Conservation (phyloP, 2,329 filamentous ascomycete species). For the Alternaria novae-zelandiae region DNA sequence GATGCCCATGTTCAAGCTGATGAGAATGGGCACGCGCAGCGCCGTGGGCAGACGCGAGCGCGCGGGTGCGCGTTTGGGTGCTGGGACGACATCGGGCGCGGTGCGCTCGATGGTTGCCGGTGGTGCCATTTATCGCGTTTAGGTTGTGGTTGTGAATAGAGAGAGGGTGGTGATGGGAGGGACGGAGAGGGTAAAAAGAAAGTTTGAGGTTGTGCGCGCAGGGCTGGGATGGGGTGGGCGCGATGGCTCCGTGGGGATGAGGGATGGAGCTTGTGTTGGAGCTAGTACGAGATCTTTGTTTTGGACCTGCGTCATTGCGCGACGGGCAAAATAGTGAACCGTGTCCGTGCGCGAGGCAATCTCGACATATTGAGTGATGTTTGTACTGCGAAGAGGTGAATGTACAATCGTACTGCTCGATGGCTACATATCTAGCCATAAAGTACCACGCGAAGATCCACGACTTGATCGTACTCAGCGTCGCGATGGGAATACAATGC, state of each 20-base stretch:
- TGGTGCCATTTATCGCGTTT: slow-evolving; percentile 33
- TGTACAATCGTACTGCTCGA: too few species aligned
- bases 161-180: neutral
- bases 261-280: neutral
- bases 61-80: slow-evolving; percentile 25
- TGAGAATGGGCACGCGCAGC: slow-evolving; percentile 52
- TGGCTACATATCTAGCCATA: neutral
- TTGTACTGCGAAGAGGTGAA: neutral
- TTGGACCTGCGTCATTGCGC: slow-evolving; percentile 10
- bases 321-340: neutral
- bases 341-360: neutral
- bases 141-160: neutral
- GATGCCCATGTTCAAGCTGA: slow-evolving; percentile 65
- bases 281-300: slow-evolving; percentile 7
- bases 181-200: neutral
- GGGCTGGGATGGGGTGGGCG: slow-evolving; percentile 19
- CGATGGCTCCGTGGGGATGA: slow-evolving; percentile 11
- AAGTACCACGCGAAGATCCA: neutral
- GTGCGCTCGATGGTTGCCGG: slow-evolving; percentile 34
- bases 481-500: accelerated
- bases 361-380: neutral
- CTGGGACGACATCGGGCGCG: slow-evolving; percentile 33
- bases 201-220: slow-evolving; percentile 6
- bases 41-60: slow-evolving; percentile 43
- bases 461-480: neutral